Evolutionary conservation across 768 basidiomycete species (phyloP).

Genomic region (Tulasnella sp.): DNA sequence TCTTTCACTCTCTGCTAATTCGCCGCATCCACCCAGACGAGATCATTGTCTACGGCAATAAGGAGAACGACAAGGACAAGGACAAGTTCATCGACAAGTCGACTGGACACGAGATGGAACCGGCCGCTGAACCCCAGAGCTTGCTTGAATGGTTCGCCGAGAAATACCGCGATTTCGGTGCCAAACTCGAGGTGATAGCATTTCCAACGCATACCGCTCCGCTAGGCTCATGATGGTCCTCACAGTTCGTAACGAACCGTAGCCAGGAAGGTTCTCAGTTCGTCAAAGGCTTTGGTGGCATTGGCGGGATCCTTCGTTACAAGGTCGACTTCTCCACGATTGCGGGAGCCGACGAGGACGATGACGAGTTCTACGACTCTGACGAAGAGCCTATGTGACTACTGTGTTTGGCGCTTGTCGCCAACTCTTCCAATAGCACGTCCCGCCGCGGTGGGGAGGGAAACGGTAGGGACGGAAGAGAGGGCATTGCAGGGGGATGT

Average conservation of each 20-base stretch:
- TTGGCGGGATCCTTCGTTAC: constrained; percentile 90
- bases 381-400: constrained; percentile 37
- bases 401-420: constrained; percentile 13
- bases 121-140: constrained; percentile 61
- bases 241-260: constrained; percentile 76
- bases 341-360: constrained; percentile 55
- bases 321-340: constrained; percentile 93
- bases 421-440: constrained; percentile 3
- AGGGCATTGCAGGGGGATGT: too few relatives aligned
- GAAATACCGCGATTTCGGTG: constrained; percentile 96
- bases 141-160: constrained; percentile 98
- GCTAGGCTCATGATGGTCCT: not conserved
- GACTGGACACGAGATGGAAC: constrained; percentile 93
- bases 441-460: constrained; percentile 3
- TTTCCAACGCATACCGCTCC: not conserved
- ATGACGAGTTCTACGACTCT: constrained; percentile 68
- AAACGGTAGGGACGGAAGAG: not conserved
- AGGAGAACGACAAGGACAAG: constrained; percentile 82
- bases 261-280: constrained; percentile 97
- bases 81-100: constrained; percentile 94
- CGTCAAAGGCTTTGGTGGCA: constrained; percentile 97
- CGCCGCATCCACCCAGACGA: constrained; percentile 44
- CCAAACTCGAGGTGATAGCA: constrained; percentile 52
- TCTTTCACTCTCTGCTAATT: not conserved
- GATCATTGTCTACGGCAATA: constrained; percentile 61